A percentile compares a stretch with the other conserved stretches of the same genome.
Evolutionary conservation across 2,329 filamentous ascomycete species (phyloP).

Genomic region (Paecilomyces variotii): DNA sequence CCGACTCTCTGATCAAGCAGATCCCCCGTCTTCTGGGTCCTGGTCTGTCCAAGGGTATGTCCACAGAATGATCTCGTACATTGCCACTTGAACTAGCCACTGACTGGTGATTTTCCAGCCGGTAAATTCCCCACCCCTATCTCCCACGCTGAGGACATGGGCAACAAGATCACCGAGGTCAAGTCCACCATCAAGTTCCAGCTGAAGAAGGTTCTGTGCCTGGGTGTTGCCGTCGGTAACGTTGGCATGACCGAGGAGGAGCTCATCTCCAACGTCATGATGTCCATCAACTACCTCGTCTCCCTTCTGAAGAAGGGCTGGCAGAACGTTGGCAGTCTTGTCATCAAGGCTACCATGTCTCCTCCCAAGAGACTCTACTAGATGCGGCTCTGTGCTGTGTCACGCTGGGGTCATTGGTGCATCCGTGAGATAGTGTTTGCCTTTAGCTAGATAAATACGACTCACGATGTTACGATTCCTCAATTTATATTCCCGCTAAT

Average conservation of each 20-base stretch:
- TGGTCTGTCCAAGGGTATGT: slow-evolving; percentile 88
- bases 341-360: slow-evolving; percentile 99
- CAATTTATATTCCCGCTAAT: slow-evolving; percentile 1
- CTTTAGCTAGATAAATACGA: slow-evolving; percentile 25
- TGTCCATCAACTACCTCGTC: slow-evolving; percentile 99
- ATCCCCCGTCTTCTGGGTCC: slow-evolving; percentile 99
- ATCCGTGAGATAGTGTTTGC: slow-evolving; percentile 20
- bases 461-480: slow-evolving; percentile 22
- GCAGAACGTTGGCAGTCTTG: slow-evolving; percentile 99
- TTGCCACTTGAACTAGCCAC: slow-evolving; percentile 17
- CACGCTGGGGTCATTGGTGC: slow-evolving; percentile 17
- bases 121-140: slow-evolving; percentile 99
- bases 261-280: slow-evolving; percentile 97
- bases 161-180: slow-evolving; percentile 95
- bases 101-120: slow-evolving; percentile 48
- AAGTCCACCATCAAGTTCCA: slow-evolving; percentile 99
- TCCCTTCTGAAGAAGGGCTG: slow-evolving; percentile 99
- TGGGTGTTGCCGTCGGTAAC: slow-evolving; percentile 98
- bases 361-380: slow-evolving; percentile 98
- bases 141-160: slow-evolving; percentile 91
- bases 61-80: neutral
- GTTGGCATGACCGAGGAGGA: slow-evolving; percentile 96
- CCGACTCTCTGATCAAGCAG: slow-evolving; percentile 97
- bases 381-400: slow-evolving; percentile 25
- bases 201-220: slow-evolving; percentile 99